Evolutionary conservation across 495 filamentous ascomycete genomes (phyloP), one percentile per base, ranked within the genome.

Genomic region (Aspergillus panamensis): DNA sequence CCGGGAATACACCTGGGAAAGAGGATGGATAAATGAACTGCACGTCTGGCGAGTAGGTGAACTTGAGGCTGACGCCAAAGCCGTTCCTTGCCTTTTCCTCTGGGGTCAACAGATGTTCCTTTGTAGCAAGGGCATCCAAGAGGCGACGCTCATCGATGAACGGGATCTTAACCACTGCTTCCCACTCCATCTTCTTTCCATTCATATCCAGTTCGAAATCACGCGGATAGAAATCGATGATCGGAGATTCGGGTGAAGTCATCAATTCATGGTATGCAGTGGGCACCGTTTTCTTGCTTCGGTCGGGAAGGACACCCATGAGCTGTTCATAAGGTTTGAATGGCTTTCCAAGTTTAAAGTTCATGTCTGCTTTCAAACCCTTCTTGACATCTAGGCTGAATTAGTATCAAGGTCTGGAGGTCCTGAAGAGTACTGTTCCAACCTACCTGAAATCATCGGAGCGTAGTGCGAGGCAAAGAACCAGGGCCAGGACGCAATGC

Each of bases 131-230:
- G 10, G 93, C 95, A 33, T 77, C 74, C 37, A 99, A 77, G 16
- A 99, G 74, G 3, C 95, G 82, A 50, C 82, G 80, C 68, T 97
- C 92, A 31, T 97, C 91, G 63, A 99, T 99, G 73, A 99, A 99
- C 0, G 95, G 95, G 60, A 99, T 97, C 74, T 96, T 97, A 52
- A 97, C 92, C 39, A 99, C 92, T 31, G 94, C 95, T 66, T 99
- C 95, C 95, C 95, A 99, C 62, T 97, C 95, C 91, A 96, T 95
- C 77, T 96, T 99, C 80, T 99, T 99, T 54, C 95, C 95, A 64
- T 97, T 97, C 93, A 97, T 97, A 66, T 99, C 95, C 17, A 99
- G 81, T 61, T 96, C 92, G 62, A 99, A 99, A 60, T 97, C 93
- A 56, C 93, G 83, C 29, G 95, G 95, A 66, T 99, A 99, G 73